Conservation (phyloP, 2,329 filamentous ascomycete genomes). For the Verticillium dahliae region DNA sequence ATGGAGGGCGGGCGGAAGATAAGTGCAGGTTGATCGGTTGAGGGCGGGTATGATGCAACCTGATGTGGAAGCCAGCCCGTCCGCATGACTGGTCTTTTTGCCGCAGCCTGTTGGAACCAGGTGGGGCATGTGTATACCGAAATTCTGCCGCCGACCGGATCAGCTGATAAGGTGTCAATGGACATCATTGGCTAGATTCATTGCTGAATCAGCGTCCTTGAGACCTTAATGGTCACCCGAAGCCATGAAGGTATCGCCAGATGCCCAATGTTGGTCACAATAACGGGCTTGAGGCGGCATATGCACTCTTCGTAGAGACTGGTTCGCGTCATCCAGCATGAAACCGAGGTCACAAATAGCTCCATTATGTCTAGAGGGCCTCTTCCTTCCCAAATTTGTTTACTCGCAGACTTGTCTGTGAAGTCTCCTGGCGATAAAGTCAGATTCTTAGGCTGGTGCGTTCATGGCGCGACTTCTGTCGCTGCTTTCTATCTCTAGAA, state of each 20-base stretch:
- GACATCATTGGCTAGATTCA: background rate
- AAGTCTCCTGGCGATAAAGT: conserved; percentile 65
- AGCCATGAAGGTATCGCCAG: background rate
- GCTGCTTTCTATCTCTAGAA: too few relatives aligned
- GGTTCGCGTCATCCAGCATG: background rate
- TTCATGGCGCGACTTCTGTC: background rate
- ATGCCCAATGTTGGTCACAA: background rate
- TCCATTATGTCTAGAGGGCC: conserved; percentile 50
- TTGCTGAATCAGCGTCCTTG: background rate
- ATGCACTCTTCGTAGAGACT: background rate
- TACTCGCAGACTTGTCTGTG: conserved; percentile 54
- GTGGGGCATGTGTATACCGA: background rate
- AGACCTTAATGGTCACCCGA: background rate
- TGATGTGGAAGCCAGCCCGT: background rate
- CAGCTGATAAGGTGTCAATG: background rate
- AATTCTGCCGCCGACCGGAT: background rate
- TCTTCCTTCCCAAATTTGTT: conserved; percentile 56
- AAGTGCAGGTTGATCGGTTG: background rate
- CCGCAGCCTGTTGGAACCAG: background rate
- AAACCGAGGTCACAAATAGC: background rate
- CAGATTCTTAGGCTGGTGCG: conserved; percentile 83
- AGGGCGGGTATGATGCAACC: background rate
- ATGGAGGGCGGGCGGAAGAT: background rate
- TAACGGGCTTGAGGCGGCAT: background rate
- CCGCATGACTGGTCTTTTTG: background rate